phyloP scores from a whole-genome alignment of 2,329 filamentous ascomycete species.

The Triangularia setosa region DNA sequence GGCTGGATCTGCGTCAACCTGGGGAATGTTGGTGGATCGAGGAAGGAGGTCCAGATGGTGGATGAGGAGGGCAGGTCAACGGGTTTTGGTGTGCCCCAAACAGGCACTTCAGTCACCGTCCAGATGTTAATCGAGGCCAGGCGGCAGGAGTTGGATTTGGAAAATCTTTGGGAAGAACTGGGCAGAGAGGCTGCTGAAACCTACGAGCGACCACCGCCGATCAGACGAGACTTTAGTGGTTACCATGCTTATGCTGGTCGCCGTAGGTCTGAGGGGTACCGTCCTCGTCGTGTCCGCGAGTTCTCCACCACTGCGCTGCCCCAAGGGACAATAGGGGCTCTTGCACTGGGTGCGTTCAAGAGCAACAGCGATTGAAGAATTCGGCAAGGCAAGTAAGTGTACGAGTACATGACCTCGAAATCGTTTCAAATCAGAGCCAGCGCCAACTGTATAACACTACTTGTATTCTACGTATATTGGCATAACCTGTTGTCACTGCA shows the following conservation, averaged over 20 bases:
- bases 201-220: neutral
- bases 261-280: neutral
- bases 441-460: neutral
- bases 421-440: neutral
- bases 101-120: conserved; percentile 51
- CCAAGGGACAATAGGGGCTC: neutral
- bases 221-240: neutral
- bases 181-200: conserved; percentile 31
- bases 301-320: neutral
- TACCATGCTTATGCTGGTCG: neutral
- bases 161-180: conserved; percentile 47
- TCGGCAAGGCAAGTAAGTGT: neutral
- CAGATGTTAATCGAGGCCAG: conserved; percentile 55
- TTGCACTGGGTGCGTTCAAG: neutral
- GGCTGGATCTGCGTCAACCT: conserved; percentile 97
- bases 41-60: conserved; percentile 41
- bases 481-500: too few relatives aligned
- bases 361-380: neutral
- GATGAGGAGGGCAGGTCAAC: conserved; percentile 58
- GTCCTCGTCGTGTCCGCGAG: neutral
- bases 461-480: neutral
- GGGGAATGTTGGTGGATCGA: conserved; percentile 61
- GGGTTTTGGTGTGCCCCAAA: conserved; percentile 64
- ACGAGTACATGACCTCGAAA: too few relatives aligned
- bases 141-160: conserved; percentile 50